A percentile compares a stretch with the other conserved stretches of the same genome.
Evolutionary conservation across 2,329 filamentous ascomycete genomes (phyloP).

Genomic region (Aureobasidium pullulans): DNA sequence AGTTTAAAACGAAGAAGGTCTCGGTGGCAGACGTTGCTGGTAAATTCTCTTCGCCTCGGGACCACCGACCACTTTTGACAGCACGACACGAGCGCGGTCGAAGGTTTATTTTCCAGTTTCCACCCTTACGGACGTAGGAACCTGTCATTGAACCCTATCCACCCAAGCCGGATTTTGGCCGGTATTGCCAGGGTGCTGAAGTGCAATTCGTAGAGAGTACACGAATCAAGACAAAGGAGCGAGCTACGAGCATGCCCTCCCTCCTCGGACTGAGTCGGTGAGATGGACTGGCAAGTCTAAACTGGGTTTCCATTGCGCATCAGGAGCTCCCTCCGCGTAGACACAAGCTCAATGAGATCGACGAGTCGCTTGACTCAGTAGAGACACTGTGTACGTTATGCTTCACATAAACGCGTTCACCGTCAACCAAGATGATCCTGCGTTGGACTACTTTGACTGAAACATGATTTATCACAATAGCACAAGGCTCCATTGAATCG

Average conservation of each 20-base stretch:
- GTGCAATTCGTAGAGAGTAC: neutral
- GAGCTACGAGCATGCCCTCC: neutral
- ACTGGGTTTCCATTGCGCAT: neutral
- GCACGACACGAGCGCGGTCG: constrained; percentile 1
- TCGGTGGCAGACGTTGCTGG: neutral
- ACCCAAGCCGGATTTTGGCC: neutral
- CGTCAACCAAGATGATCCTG: neutral
- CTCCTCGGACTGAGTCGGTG: neutral
- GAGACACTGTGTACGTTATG: neutral
- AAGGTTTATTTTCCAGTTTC: neutral
- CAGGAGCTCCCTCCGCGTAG: neutral
- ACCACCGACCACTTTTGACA: constrained; percentile 1
- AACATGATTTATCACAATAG: neutral
- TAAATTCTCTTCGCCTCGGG: neutral
- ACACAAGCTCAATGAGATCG: neutral
- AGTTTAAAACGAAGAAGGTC: constrained; percentile 13
- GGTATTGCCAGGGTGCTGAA: neutral
- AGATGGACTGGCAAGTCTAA: neutral
- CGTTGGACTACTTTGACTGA: neutral
- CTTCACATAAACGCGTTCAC: constrained; percentile 4
- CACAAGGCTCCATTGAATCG: neutral
- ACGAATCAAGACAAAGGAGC: neutral
- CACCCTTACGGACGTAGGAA: constrained; percentile 11
- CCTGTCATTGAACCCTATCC: constrained; percentile 5
- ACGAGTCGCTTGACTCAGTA: neutral